Percentiles rank a stretch among this genome's conserved stretches.
phyloP scores from a whole-genome alignment of 2,329 filamentous ascomycete genomes.

The Neonectria coccinea region DNA sequence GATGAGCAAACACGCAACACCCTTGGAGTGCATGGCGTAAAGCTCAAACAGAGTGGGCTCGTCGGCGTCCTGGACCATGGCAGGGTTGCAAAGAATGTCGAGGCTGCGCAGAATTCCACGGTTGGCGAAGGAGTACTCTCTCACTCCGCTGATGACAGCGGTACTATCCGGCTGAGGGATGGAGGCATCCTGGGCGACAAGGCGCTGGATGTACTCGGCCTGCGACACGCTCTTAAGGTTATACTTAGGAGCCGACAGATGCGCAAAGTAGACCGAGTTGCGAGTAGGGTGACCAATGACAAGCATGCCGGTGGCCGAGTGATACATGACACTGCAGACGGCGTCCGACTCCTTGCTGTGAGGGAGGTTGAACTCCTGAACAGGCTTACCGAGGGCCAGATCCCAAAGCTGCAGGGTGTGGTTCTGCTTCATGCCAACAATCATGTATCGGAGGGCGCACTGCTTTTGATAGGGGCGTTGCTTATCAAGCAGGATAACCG shows the following conservation, averaged over 20 bases:
- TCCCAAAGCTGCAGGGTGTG: constrained; percentile 99
- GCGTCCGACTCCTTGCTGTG: constrained; percentile 96
- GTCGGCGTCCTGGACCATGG: constrained; percentile 70
- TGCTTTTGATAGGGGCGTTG: constrained; percentile 91
- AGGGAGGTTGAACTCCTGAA: constrained; percentile 96
- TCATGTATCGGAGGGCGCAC: constrained; percentile 90
- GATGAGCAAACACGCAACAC: constrained; percentile 89
- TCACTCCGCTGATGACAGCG: constrained; percentile 95
- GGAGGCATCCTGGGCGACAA: constrained; percentile 77
- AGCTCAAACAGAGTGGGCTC: constrained; percentile 89
- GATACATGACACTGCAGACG: constrained; percentile 97
- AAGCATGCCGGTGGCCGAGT: constrained; percentile 91
- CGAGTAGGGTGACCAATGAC: constrained; percentile 95
- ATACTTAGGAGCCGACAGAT: constrained; percentile 94
- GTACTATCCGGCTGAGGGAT: constrained; percentile 92
- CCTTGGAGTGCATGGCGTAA: constrained; percentile 97
- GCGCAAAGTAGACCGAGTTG: constrained; percentile 97
- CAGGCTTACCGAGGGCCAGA: constrained; percentile 91
- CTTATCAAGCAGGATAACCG: constrained; percentile 96
- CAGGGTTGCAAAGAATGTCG: constrained; percentile 83
- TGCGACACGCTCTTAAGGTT: constrained; percentile 85
- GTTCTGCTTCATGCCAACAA: constrained; percentile 99
- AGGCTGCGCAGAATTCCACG: constrained; percentile 90
- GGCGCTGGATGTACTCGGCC: constrained; percentile 84
- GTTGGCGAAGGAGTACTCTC: constrained; percentile 91